These are phyloP conservation scores for Bipolaris gigantea DNA, from an alignment of 2,329 filamentous ascomycete species.

Conservation along the genomic window DNA sequence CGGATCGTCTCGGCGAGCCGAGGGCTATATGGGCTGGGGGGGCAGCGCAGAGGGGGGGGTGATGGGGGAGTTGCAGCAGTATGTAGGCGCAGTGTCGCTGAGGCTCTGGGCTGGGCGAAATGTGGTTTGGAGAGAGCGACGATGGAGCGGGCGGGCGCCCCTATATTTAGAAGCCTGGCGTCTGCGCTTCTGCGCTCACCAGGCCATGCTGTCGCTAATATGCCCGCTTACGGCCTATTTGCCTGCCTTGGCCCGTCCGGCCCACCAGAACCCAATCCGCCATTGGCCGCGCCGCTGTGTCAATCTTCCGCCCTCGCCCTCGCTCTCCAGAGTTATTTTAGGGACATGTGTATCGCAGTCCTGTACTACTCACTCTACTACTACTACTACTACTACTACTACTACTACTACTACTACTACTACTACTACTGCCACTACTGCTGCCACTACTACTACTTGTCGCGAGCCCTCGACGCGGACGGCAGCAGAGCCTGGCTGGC, in stretches of 20 bases:
- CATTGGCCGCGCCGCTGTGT: slow-evolving; percentile 15
- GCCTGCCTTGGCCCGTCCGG: slow-evolving; percentile 7
- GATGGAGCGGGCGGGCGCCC: slow-evolving; percentile 24
- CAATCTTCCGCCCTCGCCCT: not conserved
- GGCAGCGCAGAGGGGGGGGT: slow-evolving; percentile 12
- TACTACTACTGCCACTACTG: too few relatives aligned
- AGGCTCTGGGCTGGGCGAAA: slow-evolving; percentile 36
- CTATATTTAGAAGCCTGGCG: slow-evolving; percentile 35
- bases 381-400: too few relatives aligned
- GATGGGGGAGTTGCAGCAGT: slow-evolving; percentile 11
- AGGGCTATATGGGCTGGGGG: slow-evolving; percentile 27
- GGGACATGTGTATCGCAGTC: slow-evolving; percentile 22
- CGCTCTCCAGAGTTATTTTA: slow-evolving; percentile 35
- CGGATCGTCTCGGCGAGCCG: slow-evolving; percentile 20
- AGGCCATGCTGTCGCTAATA: slow-evolving; percentile 27
- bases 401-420: too few relatives aligned
- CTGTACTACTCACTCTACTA: too few relatives aligned
- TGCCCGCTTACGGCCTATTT: slow-evolving; percentile 17
- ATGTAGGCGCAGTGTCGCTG: slow-evolving; percentile 13
- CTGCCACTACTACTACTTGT: not conserved
- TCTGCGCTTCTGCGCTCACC: slow-evolving; percentile 25
- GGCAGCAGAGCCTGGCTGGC: too few relatives aligned
- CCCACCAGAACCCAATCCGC: slow-evolving; percentile 6
- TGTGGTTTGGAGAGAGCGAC: slow-evolving; percentile 34
- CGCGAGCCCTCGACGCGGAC: not conserved